Conservation (phyloP, 1,139 yeast genomes). For the Blastobotrys persicus region DNA sequence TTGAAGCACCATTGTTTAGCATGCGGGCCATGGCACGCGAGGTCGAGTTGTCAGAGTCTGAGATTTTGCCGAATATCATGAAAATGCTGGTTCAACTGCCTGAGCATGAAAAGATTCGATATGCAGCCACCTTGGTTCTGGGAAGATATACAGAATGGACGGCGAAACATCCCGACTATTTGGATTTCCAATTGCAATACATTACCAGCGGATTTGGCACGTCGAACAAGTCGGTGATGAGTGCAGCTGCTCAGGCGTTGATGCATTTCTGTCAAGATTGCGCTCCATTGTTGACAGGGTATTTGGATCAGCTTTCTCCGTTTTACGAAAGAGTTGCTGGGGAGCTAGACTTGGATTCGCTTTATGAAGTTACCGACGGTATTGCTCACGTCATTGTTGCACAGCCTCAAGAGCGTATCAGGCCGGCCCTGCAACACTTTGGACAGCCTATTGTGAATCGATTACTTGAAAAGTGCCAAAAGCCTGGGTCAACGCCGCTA, state of each 20-base stretch:
- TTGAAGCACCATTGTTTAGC: conserved; percentile 88
- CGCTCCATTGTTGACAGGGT: conserved; percentile 59
- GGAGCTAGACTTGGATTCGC: conserved; percentile 62
- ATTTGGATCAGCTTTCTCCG: conserved; percentile 70
- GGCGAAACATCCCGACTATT: conserved; percentile 71
- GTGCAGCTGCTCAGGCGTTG: conserved; percentile 90
- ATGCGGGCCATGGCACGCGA: conserved; percentile 95
- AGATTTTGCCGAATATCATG: conserved; percentile 78
- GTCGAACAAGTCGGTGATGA: conserved; percentile 47
- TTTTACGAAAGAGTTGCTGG: conserved; percentile 65
- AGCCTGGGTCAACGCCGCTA: conserved; percentile 40
- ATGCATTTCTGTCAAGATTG: conserved; percentile 96
- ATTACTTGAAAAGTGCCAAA: conserved; percentile 35
- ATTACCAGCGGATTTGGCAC: conserved; percentile 73
- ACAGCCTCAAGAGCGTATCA: conserved; percentile 45
- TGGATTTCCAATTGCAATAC: conserved; percentile 81
- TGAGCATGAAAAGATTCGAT: conserved; percentile 81
- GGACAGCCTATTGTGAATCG: conserved; percentile 62
- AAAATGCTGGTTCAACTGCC: conserved; percentile 66
- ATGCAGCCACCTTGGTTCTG: conserved; percentile 87
- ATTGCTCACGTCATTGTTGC: conserved; percentile 77
- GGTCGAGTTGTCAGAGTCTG: conserved; percentile 65
- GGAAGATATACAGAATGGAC: conserved; percentile 98
- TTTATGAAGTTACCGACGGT: conserved; percentile 84
- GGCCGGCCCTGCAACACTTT: conserved; percentile 54